phyloP scores from a whole-genome alignment of 192 early-diverging fungal species.

The Linnemannia hyalina region DNA sequence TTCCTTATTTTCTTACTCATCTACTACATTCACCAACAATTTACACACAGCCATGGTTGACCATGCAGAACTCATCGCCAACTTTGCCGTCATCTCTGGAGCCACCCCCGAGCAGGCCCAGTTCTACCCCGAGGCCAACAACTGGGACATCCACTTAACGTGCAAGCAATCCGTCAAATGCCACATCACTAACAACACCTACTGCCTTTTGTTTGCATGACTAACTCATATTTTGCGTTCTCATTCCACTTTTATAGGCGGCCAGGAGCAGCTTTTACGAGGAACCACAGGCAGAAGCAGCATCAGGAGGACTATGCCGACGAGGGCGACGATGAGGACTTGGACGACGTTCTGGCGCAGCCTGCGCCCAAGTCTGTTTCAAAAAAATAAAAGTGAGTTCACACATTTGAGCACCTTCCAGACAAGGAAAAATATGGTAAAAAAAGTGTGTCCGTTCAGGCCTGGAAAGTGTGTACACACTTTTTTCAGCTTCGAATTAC shows the following conservation, averaged over 20 bases:
- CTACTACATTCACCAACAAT: background rate
- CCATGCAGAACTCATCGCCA: slow-evolving; percentile 69
- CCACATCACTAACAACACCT: background rate
- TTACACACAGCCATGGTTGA: slow-evolving; percentile 42
- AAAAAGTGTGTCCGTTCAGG: too few species aligned
- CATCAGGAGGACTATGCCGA: background rate
- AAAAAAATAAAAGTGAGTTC: too few species aligned
- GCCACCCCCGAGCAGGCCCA: slow-evolving; percentile 70
- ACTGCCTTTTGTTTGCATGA: background rate
- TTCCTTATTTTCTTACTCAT: background rate
- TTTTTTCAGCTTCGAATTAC: too few species aligned
- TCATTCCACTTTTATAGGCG: slow-evolving; percentile 53
- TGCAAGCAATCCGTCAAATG: background rate
- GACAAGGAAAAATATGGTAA: too few species aligned
- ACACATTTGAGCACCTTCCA: too few species aligned
- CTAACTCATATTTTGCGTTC: background rate
- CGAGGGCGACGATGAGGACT: slow-evolving; percentile 56
- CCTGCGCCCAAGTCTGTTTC: background rate
- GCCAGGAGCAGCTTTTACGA: slow-evolving; percentile 81
- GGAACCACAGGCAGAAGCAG: slow-evolving; percentile 37
- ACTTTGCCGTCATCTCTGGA: slow-evolving; percentile 69
- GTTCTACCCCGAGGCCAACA: slow-evolving; percentile 82
- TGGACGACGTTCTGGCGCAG: slow-evolving; percentile 21
- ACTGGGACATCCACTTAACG: slow-evolving; percentile 84
- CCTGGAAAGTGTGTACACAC: too few species aligned